Evolutionary conservation across 176 grass and related monocot genomes (phyloP), one percentile per base, ranked within the genome.

Genomic region (Elymus sibiricus): DNA sequence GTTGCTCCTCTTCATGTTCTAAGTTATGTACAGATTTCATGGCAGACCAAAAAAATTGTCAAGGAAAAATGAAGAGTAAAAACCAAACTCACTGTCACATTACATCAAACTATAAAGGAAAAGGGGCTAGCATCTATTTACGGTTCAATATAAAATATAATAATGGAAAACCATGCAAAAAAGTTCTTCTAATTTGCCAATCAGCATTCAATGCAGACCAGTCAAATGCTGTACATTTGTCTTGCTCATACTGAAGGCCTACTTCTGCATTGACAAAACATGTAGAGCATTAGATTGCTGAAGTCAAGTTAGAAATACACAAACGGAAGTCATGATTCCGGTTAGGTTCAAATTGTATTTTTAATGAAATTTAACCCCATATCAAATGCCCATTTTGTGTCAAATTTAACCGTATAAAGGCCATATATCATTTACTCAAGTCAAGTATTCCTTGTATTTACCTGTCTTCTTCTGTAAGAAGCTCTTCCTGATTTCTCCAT

Each of bases 161-260:
- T 35, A 55, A 84, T 43, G 64, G 66, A 32, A 79, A 75, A 72
- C 43, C 64, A 81, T 55, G n/a, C 14, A 26, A 35, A 63, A 79
- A 86, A 43, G 80, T 56, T 46, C 60, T 61, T 84, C 82, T 37
- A 70, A 43, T 84, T 84, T 89, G 69, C 79, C 32, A 70, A 64
- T 84, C 68, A 86, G 80, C 56, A 78, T 83, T 82, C 34, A 39
- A 72, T 78, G 51, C 53, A 67, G 61, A 81, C 51, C 44, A 51
- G 86, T 78, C 32, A 82, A 82, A 82, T 17, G 75, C 85, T 94
- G 83, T 94, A 97, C 92, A 97, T 7, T 90, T 97, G 51, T 61
- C 60, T 86, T 46, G 78, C 85, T 66, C 87, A 80, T 46, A 91
- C 64, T 29, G 49, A 82, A 35, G 61, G 79, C 61, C 85, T 83